phyloP scores from a whole-genome alignment of 345 rosid species.

The Lumnitzera racemosa region DNA sequence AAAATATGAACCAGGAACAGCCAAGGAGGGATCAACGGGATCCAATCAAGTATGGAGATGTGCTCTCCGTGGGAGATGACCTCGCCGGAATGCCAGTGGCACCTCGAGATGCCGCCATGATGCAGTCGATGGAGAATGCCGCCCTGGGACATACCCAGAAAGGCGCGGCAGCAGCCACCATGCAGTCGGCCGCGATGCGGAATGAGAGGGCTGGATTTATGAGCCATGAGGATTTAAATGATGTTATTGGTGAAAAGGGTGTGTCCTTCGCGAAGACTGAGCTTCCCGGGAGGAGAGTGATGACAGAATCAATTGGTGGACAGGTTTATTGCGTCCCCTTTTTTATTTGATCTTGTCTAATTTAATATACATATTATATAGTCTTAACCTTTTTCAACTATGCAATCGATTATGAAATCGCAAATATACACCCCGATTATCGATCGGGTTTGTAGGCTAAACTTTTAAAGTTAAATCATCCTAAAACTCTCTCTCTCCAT shows the following conservation, averaged over 20 bases:
- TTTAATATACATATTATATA: too few relatives aligned
- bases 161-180: constrained; percentile 14
- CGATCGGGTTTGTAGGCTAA: too few relatives aligned
- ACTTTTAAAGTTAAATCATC: too few relatives aligned
- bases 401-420: too few relatives aligned
- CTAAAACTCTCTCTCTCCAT: too few relatives aligned
- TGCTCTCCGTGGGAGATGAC: constrained; percentile 23
- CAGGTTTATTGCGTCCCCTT: constrained; percentile 15
- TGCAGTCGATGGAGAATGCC: constrained; percentile 27
- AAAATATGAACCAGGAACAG: constrained; percentile 39
- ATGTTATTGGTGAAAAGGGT: constrained; percentile 11
- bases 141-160: constrained; percentile 19
- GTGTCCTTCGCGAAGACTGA: constrained; percentile 14
- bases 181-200: constrained; percentile 28
- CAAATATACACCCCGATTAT: too few relatives aligned
- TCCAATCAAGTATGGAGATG: constrained; percentile 23
- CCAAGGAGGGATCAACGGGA: constrained; percentile 15
- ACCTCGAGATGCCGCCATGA: constrained; percentile 28
- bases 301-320: constrained; percentile 23
- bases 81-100: constrained; percentile 20
- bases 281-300: constrained; percentile 9
- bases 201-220: constrained; percentile 23
- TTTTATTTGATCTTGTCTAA: background rate
- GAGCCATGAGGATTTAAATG: constrained; percentile 9
- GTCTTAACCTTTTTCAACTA: too few relatives aligned